Evolutionary conservation across 2,329 filamentous ascomycete genomes (phyloP), one percentile per base, ranked within the genome.

Genomic region (Tricladium varicosporioides): DNA sequence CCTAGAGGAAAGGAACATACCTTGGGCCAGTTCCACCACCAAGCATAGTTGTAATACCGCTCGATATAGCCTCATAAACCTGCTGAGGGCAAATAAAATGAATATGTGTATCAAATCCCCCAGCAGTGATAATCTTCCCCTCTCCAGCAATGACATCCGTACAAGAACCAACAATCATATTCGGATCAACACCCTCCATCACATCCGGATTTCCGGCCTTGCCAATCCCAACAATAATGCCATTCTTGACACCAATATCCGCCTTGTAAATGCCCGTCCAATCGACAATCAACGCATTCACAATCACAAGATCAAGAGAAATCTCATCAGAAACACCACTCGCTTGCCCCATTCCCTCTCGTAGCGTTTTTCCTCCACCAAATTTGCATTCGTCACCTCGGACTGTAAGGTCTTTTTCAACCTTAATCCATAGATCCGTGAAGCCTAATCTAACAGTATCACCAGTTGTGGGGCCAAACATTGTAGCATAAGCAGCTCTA

Each of bases 171-270:
- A 97, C 84, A 1, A 96, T 77, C 85, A 97, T 85, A 55, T 85
- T 80, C 0, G 84, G 78, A 58, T 87, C 79, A 5, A 97, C 91
- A 4, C 90, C 90, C 32, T 94, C 88, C 93, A 97, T 97, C 48
- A 96, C 85, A 73, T 97, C 93, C n/a, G 93, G 93, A 68, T 97
- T 97, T 16, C 93, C 93, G 14, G 93, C 91, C 74, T 97, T 97
- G 58, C 93, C 93, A 65, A 97, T 93, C 0, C 85, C 93, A 27
- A 87, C 86, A 67, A 97, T 97, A 42, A 88, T 71, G 1, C 93
- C 92, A 64, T 92, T 75, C 73, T 95, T 96, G 72, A 97, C 86
- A 27, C 93, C 93, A 70, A 97, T 96, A 72, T 97, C 93, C 5
- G 92, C 93, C 76, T 97, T 97, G 79, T 91, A 95, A 69, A 97